Conservation (phyloP, 2,329 filamentous ascomycete species). For the Epichloe baconii region DNA sequence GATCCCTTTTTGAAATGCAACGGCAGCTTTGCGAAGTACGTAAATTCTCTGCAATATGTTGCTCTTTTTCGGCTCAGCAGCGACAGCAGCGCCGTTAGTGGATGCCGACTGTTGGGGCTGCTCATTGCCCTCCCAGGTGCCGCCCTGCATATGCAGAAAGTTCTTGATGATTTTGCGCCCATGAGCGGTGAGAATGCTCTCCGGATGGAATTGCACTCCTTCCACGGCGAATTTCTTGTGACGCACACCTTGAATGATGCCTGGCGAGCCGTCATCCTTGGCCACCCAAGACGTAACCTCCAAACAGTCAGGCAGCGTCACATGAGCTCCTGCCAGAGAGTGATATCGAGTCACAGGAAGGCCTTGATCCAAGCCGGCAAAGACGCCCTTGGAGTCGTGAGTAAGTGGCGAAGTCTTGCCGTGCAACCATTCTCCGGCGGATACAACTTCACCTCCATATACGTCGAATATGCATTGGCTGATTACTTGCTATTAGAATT, state of each 20-base stretch:
- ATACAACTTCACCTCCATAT: conserved; percentile 82
- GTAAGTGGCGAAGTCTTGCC: conserved; percentile 88
- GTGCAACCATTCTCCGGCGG: conserved; percentile 90
- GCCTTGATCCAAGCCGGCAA: conserved; percentile 63
- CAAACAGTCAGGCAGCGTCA: conserved; percentile 71
- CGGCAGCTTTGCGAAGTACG: conserved; percentile 59
- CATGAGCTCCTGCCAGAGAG: conserved; percentile 82
- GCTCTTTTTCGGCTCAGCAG: conserved; percentile 43
- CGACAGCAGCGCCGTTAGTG: conserved; percentile 14
- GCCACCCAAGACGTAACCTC: conserved; percentile 87
- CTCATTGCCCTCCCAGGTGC: conserved; percentile 80
- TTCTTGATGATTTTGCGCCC: conserved; percentile 86
- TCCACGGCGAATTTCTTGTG: conserved; percentile 89
- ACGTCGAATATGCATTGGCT: conserved; percentile 92
- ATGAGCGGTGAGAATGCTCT: conserved; percentile 87
- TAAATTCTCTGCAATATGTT: conserved; percentile 93
- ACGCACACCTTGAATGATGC: conserved; percentile 91
- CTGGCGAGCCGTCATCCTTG: conserved; percentile 61
- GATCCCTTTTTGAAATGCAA: conserved; percentile 69
- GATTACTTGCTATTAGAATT: background rate
- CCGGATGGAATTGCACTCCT: conserved; percentile 94
- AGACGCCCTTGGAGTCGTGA: conserved; percentile 88
- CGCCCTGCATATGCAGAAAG: conserved; percentile 76
- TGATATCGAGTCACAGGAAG: conserved; percentile 91
- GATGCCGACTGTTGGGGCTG: conserved; percentile 32